Base-by-base conservation (phyloP, 2,329 filamentous ascomycete species). In the Fusarium lyarnte region DNA sequence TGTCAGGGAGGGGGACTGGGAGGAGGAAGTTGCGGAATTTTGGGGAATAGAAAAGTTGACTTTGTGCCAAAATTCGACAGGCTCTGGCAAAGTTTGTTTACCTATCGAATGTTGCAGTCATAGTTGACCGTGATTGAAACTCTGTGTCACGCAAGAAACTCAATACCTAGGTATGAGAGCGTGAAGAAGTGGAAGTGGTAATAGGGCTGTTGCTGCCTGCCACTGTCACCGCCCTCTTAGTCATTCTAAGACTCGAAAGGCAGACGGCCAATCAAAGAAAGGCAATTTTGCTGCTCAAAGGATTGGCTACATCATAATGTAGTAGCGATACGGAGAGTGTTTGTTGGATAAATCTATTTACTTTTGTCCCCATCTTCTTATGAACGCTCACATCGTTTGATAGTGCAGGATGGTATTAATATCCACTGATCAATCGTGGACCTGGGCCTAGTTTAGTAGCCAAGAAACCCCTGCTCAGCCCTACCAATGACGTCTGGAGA, bases 391-490 rank as follows among this genome's bases (percentile, higher is more conserved):
- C 17, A 11, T 51, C 17, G 29, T 25, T 35, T 35, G 47, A 14
- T 31, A 35, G 19, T 25, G 33, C 10, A 33, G 33, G 17, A 27
- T 27, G 33, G 17, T 38, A 52, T 52, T 5, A 9, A 21, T 19
- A 21, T 36, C 23, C 12, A 23, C 27, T 8, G 17, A 27, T 52
- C 47, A 36, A 27, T 52, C 16, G n/a, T 47, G 23, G 39, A 27
- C 54, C 29, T 57, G 19, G 31, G 54, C 13, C 41, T 49, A 36
- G 19, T 25, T 57, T 43, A 23, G 52, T 21, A 25, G 17, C 39
- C 35, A 57, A 46, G 29, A 21, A 10, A 6, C 27, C 38, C 66
- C 64, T 43, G 39, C n/a, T 63, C 67, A 71, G 68, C 68, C 68
- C 57, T 71, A 59, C 63, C 67, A 52, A 66, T 58, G 59, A 49